Conservation (phyloP, 345 rosid genomes). For the Populus davidiana region DNA sequence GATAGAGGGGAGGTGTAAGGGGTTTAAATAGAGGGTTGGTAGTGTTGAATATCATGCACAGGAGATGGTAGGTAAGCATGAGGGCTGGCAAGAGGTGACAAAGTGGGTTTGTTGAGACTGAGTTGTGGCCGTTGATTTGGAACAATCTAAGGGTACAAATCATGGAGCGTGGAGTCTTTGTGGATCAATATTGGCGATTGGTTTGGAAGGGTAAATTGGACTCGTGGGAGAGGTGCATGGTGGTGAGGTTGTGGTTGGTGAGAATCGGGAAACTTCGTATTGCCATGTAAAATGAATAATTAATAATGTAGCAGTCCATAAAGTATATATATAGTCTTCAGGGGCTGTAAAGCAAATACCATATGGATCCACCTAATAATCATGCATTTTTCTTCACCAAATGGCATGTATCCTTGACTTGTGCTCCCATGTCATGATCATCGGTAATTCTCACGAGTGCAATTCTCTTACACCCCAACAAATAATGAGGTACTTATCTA, state of each 20-base stretch:
- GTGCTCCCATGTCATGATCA: too few relatives aligned
- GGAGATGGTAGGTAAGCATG: conserved; percentile 19
- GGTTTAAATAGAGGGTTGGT: conserved; percentile 11
- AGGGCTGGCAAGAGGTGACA: conserved; percentile 5
- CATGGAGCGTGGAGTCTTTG: background rate
- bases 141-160: background rate
- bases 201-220: conserved; percentile 12
- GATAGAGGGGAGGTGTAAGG: background rate
- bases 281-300: background rate
- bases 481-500: too few relatives aligned
- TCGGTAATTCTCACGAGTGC: too few relatives aligned
- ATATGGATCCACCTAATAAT: background rate
- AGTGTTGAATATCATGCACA: background rate
- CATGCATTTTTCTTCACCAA: background rate
- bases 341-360: background rate
- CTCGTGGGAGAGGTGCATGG: conserved; percentile 9
- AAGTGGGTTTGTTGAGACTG: conserved; percentile 26
- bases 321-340: too few relatives aligned
- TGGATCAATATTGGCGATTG: background rate
- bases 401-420: background rate
- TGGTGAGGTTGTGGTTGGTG: conserved; percentile 21
- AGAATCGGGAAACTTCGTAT: background rate
- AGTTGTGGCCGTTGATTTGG: conserved; percentile 7
- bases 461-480: too few relatives aligned
- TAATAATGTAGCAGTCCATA: too few relatives aligned